A percentile compares a stretch with the other conserved stretches of the same genome.
These are phyloP conservation scores for Tanacetum coccineum DNA, from an alignment of 129 eudicot genomes.

Conservation along the genomic window DNA sequence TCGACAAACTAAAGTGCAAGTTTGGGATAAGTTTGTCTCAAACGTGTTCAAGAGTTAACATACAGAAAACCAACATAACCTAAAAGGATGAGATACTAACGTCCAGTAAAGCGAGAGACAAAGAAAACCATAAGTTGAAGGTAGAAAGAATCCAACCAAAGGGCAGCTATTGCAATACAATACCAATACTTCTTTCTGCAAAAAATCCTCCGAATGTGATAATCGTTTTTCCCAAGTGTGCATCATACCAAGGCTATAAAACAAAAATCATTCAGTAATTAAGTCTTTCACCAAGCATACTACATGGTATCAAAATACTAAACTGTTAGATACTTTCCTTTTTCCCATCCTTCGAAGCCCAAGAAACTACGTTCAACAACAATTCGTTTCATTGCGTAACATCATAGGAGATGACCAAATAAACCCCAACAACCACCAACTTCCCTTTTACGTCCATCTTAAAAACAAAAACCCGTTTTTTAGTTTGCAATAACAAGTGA, in stretches of 20 bases:
- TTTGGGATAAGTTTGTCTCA: background rate
- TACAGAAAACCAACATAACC: background rate
- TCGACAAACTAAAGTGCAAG: slow-evolving; percentile 7
- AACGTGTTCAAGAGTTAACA: too few relatives aligned
- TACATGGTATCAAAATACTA: background rate
- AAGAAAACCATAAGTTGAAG: slow-evolving; percentile 40
- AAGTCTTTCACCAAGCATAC: background rate
- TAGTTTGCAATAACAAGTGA: background rate
- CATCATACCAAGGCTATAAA: slow-evolving; percentile 19
- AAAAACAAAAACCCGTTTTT: slow-evolving; percentile 5
- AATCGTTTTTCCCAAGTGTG: slow-evolving; percentile 45
- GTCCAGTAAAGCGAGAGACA: slow-evolving; percentile 48
- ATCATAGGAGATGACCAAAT: slow-evolving; percentile 80
- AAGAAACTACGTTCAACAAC: slow-evolving; percentile 67
- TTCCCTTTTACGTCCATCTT: slow-evolving; percentile 52
- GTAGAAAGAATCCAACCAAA: slow-evolving; percentile 39
- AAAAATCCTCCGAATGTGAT: slow-evolving; percentile 50
- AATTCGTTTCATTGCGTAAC: slow-evolving; percentile 76
- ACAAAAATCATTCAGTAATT: background rate
- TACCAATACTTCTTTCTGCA: slow-evolving; percentile 62
- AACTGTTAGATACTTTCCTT: background rate
- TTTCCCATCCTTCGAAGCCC: slow-evolving; percentile 71
- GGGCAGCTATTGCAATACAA: slow-evolving; percentile 67
- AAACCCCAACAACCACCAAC: slow-evolving; percentile 98
- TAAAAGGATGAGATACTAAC: slow-evolving; percentile 41